A percentile compares a stretch with the other conserved stretches of the same genome.
Conservation (phyloP, 2,329 filamentous ascomycete species). For the Fusarium odoratissimum region DNA sequence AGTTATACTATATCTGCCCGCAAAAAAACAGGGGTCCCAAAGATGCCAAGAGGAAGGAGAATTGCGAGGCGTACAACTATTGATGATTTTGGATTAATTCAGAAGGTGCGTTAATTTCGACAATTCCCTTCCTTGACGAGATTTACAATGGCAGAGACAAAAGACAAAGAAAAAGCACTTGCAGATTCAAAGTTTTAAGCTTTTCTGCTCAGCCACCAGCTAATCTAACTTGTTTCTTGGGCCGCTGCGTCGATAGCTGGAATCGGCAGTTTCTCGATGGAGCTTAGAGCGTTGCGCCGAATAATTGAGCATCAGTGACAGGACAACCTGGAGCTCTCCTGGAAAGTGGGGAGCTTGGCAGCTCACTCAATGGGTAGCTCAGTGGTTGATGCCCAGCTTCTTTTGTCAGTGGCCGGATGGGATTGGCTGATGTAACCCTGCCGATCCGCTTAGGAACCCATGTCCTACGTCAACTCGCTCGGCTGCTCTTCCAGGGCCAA, state of each 20-base stretch:
- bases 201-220: conserved; percentile 27
- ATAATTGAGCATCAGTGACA: conserved; percentile 35
- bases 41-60: conserved; percentile 1
- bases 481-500: conserved; percentile 3
- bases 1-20: background rate
- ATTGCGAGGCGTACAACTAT: background rate
- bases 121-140: background rate
- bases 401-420: background rate
- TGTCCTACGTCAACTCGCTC: conserved; percentile 37
- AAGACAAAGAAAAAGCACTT: background rate
- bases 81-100: background rate
- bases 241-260: background rate
- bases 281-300: conserved; percentile 24
- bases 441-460: conserved; percentile 22
- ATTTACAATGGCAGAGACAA: background rate
- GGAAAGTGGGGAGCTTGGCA: conserved; percentile 20
- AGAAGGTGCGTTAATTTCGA: background rate
- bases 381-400: conserved; percentile 14
- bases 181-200: conserved; percentile 30
- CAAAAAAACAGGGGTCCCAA: background rate
- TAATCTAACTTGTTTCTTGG: conserved; percentile 9
- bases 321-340: conserved; percentile 24
- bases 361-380: conserved; percentile 1
- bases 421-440: background rate
- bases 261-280: conserved; percentile 28